Evolutionary conservation across 768 basidiomycete genomes (phyloP).

Genomic region (Dendrothele bispora): DNA sequence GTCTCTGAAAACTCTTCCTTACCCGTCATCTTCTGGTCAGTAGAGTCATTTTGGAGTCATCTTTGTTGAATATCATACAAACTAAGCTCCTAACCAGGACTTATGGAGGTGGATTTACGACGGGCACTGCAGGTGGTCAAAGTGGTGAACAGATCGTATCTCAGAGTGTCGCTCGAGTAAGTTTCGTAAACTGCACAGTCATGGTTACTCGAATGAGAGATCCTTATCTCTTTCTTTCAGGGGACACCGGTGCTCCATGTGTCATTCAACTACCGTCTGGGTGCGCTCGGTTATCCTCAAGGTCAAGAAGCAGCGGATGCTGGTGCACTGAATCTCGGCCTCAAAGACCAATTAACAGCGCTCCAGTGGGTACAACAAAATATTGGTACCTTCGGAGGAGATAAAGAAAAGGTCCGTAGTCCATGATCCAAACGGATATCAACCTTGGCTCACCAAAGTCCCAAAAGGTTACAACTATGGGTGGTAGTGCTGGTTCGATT

Average conservation of each 20-base stretch:
- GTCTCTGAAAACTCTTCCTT: background rate
- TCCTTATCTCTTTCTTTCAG: slow-evolving; percentile 5
- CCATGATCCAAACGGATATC: slow-evolving; percentile 4
- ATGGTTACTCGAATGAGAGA: background rate
- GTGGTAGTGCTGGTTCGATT: background rate
- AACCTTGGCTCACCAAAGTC: background rate
- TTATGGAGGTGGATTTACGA: too few species aligned
- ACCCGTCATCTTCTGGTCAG: slow-evolving; percentile 11
- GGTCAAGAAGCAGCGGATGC: slow-evolving; percentile 23
- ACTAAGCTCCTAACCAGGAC: too few species aligned
- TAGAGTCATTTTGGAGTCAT: too few species aligned
- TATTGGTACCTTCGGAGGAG: slow-evolving; percentile 45
- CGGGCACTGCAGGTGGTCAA: too few species aligned
- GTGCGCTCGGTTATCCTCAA: slow-evolving; percentile 39
- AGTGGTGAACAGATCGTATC: too few species aligned
- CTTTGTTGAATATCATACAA: too few species aligned
- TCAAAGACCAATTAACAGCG: slow-evolving; percentile 24
- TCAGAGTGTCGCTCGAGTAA: slow-evolving; percentile 34
- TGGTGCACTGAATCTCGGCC: slow-evolving; percentile 23
- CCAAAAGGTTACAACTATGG: background rate
- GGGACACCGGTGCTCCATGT: slow-evolving; percentile 38
- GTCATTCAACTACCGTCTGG: slow-evolving; percentile 41
- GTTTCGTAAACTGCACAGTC: slow-evolving; percentile 2
- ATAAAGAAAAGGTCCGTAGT: slow-evolving; percentile 24
- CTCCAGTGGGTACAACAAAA: slow-evolving; percentile 40